Evolutionary conservation across 176 grass and related monocot genomes (phyloP).

Genomic region (Carex myosuroides): DNA sequence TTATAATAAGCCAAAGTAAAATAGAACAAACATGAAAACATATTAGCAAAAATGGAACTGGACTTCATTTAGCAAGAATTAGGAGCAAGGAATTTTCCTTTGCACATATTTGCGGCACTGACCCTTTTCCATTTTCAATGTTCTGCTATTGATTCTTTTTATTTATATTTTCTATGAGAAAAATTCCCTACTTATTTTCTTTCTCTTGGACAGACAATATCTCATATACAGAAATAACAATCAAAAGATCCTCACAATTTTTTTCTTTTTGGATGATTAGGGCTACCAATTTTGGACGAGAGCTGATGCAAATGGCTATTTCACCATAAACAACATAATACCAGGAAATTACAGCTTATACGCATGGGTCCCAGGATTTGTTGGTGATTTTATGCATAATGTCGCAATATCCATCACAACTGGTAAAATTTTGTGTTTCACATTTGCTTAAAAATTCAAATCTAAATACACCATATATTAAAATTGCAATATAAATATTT

Average conservation of each 20-base stretch:
- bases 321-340: conserved; percentile 39
- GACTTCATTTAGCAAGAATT: not conserved
- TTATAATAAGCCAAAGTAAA: too few species aligned
- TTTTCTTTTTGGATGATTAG: not conserved
- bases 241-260: not conserved
- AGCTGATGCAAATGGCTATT: conserved; percentile 20
- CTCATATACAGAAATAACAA: too few species aligned
- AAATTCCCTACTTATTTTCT: not conserved
- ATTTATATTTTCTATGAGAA: not conserved
- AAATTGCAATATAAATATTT: not conserved
- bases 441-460: not conserved
- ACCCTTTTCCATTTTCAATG: not conserved
- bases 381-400: conserved; percentile 50
- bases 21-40: not conserved
- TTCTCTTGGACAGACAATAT: not conserved
- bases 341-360: conserved; percentile 61
- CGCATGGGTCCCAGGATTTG: conserved; percentile 57
- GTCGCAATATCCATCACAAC: conserved; percentile 19
- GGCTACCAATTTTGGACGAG: conserved; percentile 70
- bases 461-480: not conserved
- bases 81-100: not conserved
- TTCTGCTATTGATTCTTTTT: not conserved
- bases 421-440: conserved; percentile 20
- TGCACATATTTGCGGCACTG: not conserved
- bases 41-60: not conserved